Conservation (phyloP, 2,329 filamentous ascomycete genomes). For the Fusarium mangiferae region DNA sequence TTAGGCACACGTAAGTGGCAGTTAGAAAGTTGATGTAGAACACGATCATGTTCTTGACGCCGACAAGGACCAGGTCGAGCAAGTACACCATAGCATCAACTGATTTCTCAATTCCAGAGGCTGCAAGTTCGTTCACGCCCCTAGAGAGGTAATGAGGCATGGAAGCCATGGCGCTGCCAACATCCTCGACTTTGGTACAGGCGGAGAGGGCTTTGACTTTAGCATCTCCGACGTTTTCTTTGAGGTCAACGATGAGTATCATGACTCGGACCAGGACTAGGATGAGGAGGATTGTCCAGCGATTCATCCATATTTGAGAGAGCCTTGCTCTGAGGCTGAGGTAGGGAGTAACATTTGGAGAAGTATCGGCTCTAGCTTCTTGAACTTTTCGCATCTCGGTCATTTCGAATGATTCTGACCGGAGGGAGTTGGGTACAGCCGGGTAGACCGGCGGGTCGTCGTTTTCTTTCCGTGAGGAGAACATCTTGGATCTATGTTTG, state of each 20-base stretch:
- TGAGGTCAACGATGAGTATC: slow-evolving; percentile 77
- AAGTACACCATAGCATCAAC: slow-evolving; percentile 83
- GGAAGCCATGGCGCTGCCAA: slow-evolving; percentile 95
- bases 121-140: slow-evolving; percentile 88
- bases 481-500: slow-evolving; percentile 50
- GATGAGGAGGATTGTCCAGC: slow-evolving; percentile 91
- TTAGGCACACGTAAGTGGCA: slow-evolving; percentile 88
- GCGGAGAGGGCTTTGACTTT: slow-evolving; percentile 85
- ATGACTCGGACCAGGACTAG: slow-evolving; percentile 86
- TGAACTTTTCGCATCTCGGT: slow-evolving; percentile 47
- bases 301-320: slow-evolving; percentile 97
- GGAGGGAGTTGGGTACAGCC: slow-evolving; percentile 52
- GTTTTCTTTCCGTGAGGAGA: slow-evolving; percentile 49
- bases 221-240: slow-evolving; percentile 79
- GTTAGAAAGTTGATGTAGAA: slow-evolving; percentile 95
- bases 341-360: slow-evolving; percentile 84
- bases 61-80: slow-evolving; percentile 81
- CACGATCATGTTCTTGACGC: slow-evolving; percentile 85
- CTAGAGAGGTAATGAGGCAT: slow-evolving; percentile 95
- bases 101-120: slow-evolving; percentile 80
- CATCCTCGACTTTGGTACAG: slow-evolving; percentile 90
- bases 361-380: slow-evolving; percentile 61
- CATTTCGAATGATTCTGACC: slow-evolving; percentile 51
- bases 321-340: slow-evolving; percentile 88
- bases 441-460: slow-evolving; percentile 48